Percentiles rank a stretch among this genome's conserved stretches.
These are phyloP conservation scores for Saksenaea oblongispora DNA, from an alignment of 371 early-diverging fungal genomes.

Conservation along the genomic window DNA sequence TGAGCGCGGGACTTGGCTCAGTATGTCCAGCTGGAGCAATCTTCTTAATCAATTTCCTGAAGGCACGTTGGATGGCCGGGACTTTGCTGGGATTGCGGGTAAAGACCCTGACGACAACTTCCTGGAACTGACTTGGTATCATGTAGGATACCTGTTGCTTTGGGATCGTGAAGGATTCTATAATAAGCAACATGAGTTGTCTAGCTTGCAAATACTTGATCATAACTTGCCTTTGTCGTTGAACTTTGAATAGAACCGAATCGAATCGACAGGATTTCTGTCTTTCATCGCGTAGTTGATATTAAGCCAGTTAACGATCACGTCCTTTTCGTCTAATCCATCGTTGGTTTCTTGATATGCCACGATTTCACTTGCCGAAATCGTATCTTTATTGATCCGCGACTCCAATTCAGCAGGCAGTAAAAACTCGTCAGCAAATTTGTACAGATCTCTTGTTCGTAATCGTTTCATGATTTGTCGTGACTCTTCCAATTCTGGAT, in stretches of 20 bases:
- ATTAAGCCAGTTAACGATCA: conserved; percentile 71
- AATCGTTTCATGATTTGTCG: conserved; percentile 73
- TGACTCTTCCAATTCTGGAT: conserved; percentile 63
- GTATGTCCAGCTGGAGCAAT: conserved; percentile 8
- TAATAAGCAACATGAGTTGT: background rate
- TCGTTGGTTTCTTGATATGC: conserved; percentile 59
- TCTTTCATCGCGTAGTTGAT: conserved; percentile 85
- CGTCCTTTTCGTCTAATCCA: conserved; percentile 59
- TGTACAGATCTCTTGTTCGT: conserved; percentile 78
- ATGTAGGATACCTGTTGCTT: conserved; percentile 73
- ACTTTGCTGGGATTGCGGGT: conserved; percentile 64
- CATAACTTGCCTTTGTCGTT: conserved; percentile 44
- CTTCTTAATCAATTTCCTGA: conserved; percentile 32
- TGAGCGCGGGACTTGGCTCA: conserved; percentile 21
- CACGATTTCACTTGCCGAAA: conserved; percentile 60
- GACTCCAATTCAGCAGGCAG: conserved; percentile 63
- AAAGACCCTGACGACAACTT: conserved; percentile 69
- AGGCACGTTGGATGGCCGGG: conserved; percentile 57
- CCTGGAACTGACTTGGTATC: conserved; percentile 73
- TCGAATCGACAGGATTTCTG: conserved; percentile 82
- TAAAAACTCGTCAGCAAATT: conserved; percentile 84
- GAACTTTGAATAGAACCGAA: conserved; percentile 81
- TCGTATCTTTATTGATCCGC: conserved; percentile 46
- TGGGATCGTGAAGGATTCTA: conserved; percentile 65
- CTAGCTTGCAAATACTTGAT: background rate